Evolutionary conservation across 495 filamentous ascomycete genomes (phyloP), one percentile per base, ranked within the genome.

Genomic region (Aspergillus campestris): DNA sequence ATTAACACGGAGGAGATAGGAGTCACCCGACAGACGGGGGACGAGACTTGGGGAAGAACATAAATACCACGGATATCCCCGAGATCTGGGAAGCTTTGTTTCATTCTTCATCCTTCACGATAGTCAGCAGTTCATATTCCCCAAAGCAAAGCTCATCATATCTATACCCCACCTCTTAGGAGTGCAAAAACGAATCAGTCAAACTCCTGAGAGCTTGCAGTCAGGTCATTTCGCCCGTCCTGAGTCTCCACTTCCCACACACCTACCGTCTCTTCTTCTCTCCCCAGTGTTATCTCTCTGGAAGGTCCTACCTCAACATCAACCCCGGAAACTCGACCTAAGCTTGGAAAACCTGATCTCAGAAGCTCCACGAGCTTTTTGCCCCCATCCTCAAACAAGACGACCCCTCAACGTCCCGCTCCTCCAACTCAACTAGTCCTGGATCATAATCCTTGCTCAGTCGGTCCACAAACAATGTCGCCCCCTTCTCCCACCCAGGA

Each of bases 401-500:
- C 38, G 38, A 31, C 18, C 34, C 3, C 8, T 15, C 8, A 9
- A 11, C 36, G 14, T 31, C 3, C 1, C 37, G 10, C 47, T 34
- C 13, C 39, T 50, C 49, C 13, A n/a, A 43, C 42, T 43, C 53
- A 11, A 45, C 15, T 8, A 51, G 32, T 45, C 55, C n/a, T 55
- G 52, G n/a, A 55, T 50, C 31, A 38, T 40, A 10, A 45, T 41
- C 37, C 39, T 13, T 46, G 45, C 31, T 57, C 57, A 1, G 45
- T 40, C 28, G 59, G 57, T 32, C 50, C 57, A 3, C 38, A 34
- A 10, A 36, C 49, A 9, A 62, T 61, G 57, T 54, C 56, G 37
- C 44, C 55, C 11, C 46, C 40, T 10, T 41, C 50, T 24, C 47
- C 51, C 14, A 53, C 52, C 15, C 52, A 43, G 8, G 56, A 50